phyloP scores from a whole-genome alignment of 1,284 basidiomycete species.

The Cutaneotrichosporon arboriforme region DNA sequence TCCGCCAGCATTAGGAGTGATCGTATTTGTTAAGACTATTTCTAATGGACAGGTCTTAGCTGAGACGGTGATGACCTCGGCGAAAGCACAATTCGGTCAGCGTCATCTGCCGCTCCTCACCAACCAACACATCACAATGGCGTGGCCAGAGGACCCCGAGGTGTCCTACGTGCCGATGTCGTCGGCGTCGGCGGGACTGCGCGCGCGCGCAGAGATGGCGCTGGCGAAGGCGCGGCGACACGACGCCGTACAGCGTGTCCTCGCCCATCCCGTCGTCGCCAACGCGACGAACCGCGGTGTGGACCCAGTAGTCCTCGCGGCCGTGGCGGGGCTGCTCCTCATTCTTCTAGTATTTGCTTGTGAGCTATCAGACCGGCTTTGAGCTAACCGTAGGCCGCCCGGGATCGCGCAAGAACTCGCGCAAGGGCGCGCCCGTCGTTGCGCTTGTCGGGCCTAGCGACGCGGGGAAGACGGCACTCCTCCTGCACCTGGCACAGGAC shows the following conservation, averaged over 20 bases:
- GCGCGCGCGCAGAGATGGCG: constrained; percentile 2
- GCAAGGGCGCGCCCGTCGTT: constrained; percentile 30
- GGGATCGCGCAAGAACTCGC: constrained; percentile 6
- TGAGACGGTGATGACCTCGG: too few relatives aligned
- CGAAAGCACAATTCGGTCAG: too few relatives aligned
- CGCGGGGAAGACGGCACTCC: constrained; percentile 42
- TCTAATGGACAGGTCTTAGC: too few relatives aligned
- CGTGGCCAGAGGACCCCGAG: neutral
- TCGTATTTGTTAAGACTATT: too few relatives aligned
- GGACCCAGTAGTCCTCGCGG: constrained; percentile 35
- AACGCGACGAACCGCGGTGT: constrained; percentile 19
- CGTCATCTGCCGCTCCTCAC: too few relatives aligned
- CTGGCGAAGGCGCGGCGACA: constrained; percentile 1
- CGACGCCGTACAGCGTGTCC: constrained; percentile 3
- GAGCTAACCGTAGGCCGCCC: constrained; percentile 8
- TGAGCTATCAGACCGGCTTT: constrained; percentile 12
- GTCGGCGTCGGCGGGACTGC: neutral
- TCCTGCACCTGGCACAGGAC: constrained; percentile 37
- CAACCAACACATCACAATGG: neutral
- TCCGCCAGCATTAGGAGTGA: too few relatives aligned
- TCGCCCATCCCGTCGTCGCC: constrained; percentile 7
- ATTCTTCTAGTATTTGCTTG: constrained; percentile 24
- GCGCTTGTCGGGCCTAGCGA: constrained; percentile 41
- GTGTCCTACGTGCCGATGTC: too few relatives aligned
- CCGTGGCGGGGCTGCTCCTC: constrained; percentile 25